These are phyloP conservation scores for Fusarium keratoplasticum DNA, from an alignment of 2,329 filamentous ascomycete species.

Conservation along the genomic window DNA sequence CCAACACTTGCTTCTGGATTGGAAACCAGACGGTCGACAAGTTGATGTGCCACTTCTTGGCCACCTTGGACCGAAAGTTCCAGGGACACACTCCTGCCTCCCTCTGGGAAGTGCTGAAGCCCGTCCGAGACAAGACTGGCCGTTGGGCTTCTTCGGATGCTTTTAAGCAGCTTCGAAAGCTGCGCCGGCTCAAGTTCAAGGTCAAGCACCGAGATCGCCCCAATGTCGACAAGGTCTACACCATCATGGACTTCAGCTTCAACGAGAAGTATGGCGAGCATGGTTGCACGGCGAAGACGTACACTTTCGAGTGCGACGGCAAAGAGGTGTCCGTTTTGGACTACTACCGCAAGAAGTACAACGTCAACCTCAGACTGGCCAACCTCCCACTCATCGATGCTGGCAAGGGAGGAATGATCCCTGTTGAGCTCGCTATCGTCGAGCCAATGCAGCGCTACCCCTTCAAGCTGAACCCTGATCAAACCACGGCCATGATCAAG, in stretches of 20 bases:
- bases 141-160: constrained; percentile 58
- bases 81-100: constrained; percentile 39
- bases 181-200: constrained; percentile 67
- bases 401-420: constrained; percentile 65
- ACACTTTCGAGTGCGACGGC: constrained; percentile 66
- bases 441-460: constrained; percentile 69
- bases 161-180: constrained; percentile 65
- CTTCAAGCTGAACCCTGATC: constrained; percentile 69
- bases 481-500: constrained; percentile 91
- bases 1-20: constrained; percentile 90
- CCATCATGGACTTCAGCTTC: constrained; percentile 64
- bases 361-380: constrained; percentile 58
- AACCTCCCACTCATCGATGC: constrained; percentile 70
- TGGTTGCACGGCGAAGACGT: constrained; percentile 62
- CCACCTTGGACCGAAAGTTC: constrained; percentile 46
- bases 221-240: constrained; percentile 61
- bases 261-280: constrained; percentile 55
- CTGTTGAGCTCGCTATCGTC: constrained; percentile 70
- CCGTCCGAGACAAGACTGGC: constrained; percentile 44
- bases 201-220: constrained; percentile 63
- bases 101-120: constrained; percentile 49
- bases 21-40: constrained; percentile 53
- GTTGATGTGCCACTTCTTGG: constrained; percentile 51
- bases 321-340: constrained; percentile 61
- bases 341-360: constrained; percentile 69